Evolutionary conservation across 139 green algal genomes (phyloP), one percentile per base, ranked within the genome.

Genomic region (Diplosphaera chodatii): DNA sequence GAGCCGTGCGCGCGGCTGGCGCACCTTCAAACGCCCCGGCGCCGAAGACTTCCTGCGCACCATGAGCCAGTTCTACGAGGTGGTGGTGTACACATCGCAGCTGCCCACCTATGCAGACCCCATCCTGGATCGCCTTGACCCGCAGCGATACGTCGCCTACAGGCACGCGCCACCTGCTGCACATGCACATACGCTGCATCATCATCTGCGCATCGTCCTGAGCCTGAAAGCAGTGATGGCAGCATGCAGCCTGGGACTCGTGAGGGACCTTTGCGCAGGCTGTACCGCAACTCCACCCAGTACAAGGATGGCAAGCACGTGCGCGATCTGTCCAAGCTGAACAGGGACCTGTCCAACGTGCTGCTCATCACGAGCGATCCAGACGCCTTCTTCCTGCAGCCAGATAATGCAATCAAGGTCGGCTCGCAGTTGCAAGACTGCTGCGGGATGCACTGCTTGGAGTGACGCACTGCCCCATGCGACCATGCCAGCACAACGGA

Each of bases 241-340:
- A n/a, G n/a, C n/a, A n/a, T n/a, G n/a, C n/a, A n/a, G n/a, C n/a
- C n/a, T n/a, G n/a, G n/a, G n/a, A n/a, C n/a, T n/a, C n/a, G n/a
- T n/a, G n/a, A n/a, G n/a, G n/a, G n/a, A n/a, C n/a, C 37, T 59
- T 5, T 18, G 3, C 64, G 78, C 55, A 74, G 85, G 37, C 81
- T 99, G 67, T 97, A 96, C 80, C 84, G 90, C 27, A 87, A 94
- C 41, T 89, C 89, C 68, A 98, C 93, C 27, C 88, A 91, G 77
- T 99, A 97, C 71, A 69, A 84, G 29, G 59, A 94, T 63, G 93
- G 92, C 40, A 88, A 93, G 70, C 91, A 97, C 68, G 89, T 96
- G 74, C 78, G 90, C 33, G 95, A 99, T 80, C 77, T 99, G 74
- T 91, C 85, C 56, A 96, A 96, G 78, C 84, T 99, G 1, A 98